phyloP scores from a whole-genome alignment of 257 asterid species.

The Knoxia roxburghii region DNA sequence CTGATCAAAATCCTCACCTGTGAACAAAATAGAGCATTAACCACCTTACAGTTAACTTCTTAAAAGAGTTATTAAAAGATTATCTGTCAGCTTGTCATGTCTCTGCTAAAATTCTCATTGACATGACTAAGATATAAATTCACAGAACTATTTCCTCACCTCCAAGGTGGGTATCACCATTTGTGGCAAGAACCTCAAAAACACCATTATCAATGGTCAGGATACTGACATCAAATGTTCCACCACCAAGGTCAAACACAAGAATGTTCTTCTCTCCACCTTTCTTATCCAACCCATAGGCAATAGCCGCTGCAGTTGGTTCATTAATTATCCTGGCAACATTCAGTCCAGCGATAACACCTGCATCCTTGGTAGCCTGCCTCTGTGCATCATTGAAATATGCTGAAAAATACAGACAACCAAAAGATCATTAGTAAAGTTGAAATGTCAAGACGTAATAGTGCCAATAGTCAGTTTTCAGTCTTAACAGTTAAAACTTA shows the following conservation, averaged over 20 bases:
- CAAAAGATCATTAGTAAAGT: not conserved
- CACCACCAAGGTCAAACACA: conserved; percentile 98
- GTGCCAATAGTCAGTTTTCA: not conserved
- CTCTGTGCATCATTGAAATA: conserved; percentile 97
- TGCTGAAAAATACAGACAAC: conserved; percentile 36
- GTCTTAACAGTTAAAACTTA: conserved; percentile 6
- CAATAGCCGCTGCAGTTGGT: conserved; percentile 97
- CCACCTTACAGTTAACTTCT: not conserved
- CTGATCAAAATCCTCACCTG: conserved; percentile 98
- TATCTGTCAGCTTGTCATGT: not conserved
- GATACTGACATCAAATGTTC: conserved; percentile 94
- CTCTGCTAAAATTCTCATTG: not conserved
- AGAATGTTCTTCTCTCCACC: conserved; percentile 94
- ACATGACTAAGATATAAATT: not conserved
- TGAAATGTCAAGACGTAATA: not conserved
- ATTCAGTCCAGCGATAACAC: conserved; percentile 80
- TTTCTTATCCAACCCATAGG: conserved; percentile 89
- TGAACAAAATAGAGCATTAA: conserved; percentile 11
- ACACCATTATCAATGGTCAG: conserved; percentile 94
- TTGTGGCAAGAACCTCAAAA: conserved; percentile 92
- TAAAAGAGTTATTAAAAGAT: too few relatives aligned
- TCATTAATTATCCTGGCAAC: conserved; percentile 89
- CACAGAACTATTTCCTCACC: conserved; percentile 33
- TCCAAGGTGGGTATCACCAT: conserved; percentile 98
- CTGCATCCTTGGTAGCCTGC: conserved; percentile 94